Percentiles rank a stretch among this genome's conserved stretches.
Conservation (phyloP, 1,139 yeast genomes). For the Suhomyces chickasaworum region DNA sequence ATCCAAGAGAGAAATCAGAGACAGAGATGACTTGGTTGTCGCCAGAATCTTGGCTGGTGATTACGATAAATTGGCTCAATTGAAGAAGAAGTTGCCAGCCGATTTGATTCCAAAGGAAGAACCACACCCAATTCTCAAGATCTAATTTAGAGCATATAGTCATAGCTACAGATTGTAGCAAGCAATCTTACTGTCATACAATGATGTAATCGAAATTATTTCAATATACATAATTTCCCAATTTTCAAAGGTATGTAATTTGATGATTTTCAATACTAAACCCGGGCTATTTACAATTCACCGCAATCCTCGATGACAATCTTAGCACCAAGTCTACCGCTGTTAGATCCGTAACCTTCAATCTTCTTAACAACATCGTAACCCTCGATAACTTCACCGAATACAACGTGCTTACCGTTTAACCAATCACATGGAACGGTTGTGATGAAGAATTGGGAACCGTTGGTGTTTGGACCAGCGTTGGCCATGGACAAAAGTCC, state of each 20-base stretch:
- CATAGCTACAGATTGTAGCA: slow-evolving; percentile 6
- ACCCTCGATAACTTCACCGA: slow-evolving; percentile 46
- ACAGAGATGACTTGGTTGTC: slow-evolving; percentile 76
- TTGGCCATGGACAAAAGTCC: slow-evolving; percentile 48
- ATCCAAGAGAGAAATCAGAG: slow-evolving; percentile 60
- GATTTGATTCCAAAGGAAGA: slow-evolving; percentile 43
- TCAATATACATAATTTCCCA: background rate
- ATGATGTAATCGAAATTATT: slow-evolving; percentile 1
- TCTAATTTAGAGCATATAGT: slow-evolving; percentile 22
- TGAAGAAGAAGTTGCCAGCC: slow-evolving; percentile 56
- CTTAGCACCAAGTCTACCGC: slow-evolving; percentile 31
- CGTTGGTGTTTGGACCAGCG: slow-evolving; percentile 47
- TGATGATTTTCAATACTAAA: background rate
- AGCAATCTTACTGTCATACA: slow-evolving; percentile 2
- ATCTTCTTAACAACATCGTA: slow-evolving; percentile 41
- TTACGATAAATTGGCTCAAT: slow-evolving; percentile 75
- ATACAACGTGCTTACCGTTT: slow-evolving; percentile 46
- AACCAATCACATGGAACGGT: slow-evolving; percentile 48
- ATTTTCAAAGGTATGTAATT: background rate
- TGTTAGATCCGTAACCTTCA: slow-evolving; percentile 35
- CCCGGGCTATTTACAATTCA: slow-evolving; percentile 22
- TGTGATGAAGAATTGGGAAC: slow-evolving; percentile 46
- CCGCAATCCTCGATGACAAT: slow-evolving; percentile 45
- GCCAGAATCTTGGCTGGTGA: slow-evolving; percentile 85
- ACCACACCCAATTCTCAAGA: slow-evolving; percentile 37